phyloP scores from a whole-genome alignment of 306 rosid genomes.

The Cicer arietinum region DNA sequence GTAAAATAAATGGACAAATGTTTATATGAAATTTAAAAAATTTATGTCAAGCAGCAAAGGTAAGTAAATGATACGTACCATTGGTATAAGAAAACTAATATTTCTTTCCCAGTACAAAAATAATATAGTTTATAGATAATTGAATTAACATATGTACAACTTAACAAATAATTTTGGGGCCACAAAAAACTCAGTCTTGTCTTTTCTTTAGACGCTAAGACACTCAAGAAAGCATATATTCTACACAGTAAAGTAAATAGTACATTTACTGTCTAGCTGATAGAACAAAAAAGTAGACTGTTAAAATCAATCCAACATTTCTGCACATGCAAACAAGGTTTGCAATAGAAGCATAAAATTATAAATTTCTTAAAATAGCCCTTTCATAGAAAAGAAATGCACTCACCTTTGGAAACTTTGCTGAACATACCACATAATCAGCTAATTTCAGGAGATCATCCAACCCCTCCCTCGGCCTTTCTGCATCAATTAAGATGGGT shows the following conservation, averaged over 20 bases:
- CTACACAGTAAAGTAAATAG: conserved; percentile 21
- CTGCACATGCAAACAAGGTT: conserved; percentile 30
- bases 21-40: not conserved
- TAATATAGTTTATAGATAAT: conserved; percentile 24
- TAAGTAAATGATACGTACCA: conserved; percentile 23
- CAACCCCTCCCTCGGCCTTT: conserved; percentile 87
- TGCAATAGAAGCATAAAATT: conserved; percentile 13
- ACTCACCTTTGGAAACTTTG: conserved; percentile 81
- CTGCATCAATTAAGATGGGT: conserved; percentile 88
- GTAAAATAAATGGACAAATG: conserved; percentile 19
- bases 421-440: conserved; percentile 79
- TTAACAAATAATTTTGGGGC: conserved; percentile 7
- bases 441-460: conserved; percentile 79
- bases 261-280: not conserved
- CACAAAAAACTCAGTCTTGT: not conserved
- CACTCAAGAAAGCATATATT: not conserved
- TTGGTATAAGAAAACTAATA: conserved; percentile 26
- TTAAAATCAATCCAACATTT: conserved; percentile 37
- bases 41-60: conserved; percentile 2
- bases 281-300: conserved; percentile 31
- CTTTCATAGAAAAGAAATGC: conserved; percentile 40
- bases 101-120: conserved; percentile 13
- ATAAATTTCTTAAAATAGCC: conserved; percentile 22
- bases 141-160: conserved; percentile 31
- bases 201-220: conserved; percentile 9